phyloP scores from a whole-genome alignment of 2,329 filamentous ascomycete genomes.

The Penicillium sclerotiorum region DNA sequence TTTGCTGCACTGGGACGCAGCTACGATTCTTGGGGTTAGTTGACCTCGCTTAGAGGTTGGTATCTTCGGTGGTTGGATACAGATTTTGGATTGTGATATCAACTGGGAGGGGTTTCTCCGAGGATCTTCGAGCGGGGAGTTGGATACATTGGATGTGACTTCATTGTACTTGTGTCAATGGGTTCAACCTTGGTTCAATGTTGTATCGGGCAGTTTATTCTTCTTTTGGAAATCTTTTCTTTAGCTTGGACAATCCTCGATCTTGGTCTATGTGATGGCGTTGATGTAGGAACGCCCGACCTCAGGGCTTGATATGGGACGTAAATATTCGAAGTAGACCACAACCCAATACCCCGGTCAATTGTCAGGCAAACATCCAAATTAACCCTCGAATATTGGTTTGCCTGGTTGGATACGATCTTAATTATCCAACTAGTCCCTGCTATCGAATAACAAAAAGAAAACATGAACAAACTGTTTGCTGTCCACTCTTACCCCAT shows the following conservation, averaged over 20 bases:
- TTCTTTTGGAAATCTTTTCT: background rate
- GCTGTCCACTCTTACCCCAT: background rate
- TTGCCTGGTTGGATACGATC: background rate
- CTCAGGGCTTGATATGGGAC: no score
- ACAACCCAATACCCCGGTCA: no score
- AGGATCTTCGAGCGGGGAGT: background rate
- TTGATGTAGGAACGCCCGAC: background rate
- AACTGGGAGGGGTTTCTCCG: background rate
- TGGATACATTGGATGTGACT: background rate
- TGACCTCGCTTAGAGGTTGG: background rate
- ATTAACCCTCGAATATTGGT: no score
- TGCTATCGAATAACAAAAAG: background rate
- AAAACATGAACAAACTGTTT: no score
- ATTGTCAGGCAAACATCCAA: no score
- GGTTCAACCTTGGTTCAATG: background rate
- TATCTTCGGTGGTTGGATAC: no score
- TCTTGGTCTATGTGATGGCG: background rate
- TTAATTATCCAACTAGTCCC: background rate
- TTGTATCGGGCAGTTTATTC: background rate
- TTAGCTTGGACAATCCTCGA: background rate
- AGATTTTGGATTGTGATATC: background rate
- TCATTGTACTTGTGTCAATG: background rate
- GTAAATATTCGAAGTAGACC: no score
- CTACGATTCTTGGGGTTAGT: no score
- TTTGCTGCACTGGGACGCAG: background rate